A percentile compares a stretch with the other conserved stretches of the same genome.
Conservation (phyloP, 1,284 basidiomycete species). For the Singerocomus inundabilis region DNA sequence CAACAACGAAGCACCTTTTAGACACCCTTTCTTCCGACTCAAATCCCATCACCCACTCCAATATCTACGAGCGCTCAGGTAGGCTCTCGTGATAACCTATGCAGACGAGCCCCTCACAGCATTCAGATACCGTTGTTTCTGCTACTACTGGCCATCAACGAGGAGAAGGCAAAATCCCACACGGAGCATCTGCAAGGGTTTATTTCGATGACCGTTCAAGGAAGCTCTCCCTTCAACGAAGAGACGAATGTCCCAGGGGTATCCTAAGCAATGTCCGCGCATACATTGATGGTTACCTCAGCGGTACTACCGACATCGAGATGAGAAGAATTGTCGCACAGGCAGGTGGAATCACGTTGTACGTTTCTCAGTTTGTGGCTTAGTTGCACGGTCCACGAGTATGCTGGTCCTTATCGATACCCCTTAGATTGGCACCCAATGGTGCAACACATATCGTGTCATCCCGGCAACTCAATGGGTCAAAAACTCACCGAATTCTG, state of each 20-base stretch:
- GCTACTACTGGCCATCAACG: slow-evolving; percentile 68
- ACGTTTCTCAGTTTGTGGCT: slow-evolving; percentile 26
- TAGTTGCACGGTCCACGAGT: not conserved
- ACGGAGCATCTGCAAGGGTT: slow-evolving; percentile 31
- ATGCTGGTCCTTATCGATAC: not conserved
- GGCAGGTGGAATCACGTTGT: slow-evolving; percentile 56
- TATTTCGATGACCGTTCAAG: slow-evolving; percentile 47
- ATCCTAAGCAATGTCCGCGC: slow-evolving; percentile 47
- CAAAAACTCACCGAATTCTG: slow-evolving; percentile 62
- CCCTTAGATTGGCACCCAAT: slow-evolving; percentile 47
- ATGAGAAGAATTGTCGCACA: slow-evolving; percentile 59
- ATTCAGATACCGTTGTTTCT: slow-evolving; percentile 55
- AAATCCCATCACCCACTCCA: slow-evolving; percentile 73
- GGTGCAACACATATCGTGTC: slow-evolving; percentile 71
- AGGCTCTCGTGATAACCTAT: slow-evolving; percentile 6
- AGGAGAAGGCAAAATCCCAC: slow-evolving; percentile 44
- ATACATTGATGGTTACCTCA: slow-evolving; percentile 68
- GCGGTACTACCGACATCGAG: slow-evolving; percentile 69
- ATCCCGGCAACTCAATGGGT: slow-evolving; percentile 61
- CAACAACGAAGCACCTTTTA: slow-evolving; percentile 55
- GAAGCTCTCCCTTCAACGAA: slow-evolving; percentile 52
- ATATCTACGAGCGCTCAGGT: slow-evolving; percentile 61
- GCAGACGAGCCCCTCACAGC: not conserved
- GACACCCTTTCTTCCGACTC: slow-evolving; percentile 54
- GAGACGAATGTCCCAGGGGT: slow-evolving; percentile 25